Evolutionary conservation across 169 alveolate species (phyloP).

Genomic region (Babesia ovis): DNA sequence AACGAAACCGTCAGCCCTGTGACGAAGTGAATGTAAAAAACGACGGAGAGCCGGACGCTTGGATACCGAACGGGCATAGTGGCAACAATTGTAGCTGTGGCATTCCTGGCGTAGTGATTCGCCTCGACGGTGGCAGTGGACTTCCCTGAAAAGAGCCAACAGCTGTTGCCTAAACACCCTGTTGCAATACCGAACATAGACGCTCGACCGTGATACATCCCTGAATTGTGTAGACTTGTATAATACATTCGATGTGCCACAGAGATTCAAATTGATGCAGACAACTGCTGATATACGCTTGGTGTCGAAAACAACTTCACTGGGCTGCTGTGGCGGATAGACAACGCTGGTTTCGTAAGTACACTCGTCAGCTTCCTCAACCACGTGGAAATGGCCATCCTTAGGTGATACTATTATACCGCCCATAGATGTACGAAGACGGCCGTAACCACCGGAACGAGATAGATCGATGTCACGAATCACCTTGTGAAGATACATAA

Average conservation of each 20-base stretch:
- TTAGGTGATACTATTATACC: not conserved
- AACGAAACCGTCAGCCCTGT: slow-evolving; percentile 8
- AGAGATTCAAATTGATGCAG: slow-evolving; percentile 47
- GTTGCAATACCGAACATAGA: slow-evolving; percentile 32
- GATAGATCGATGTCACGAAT: not conserved
- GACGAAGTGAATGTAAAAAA: not conserved
- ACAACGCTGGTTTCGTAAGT: slow-evolving; percentile 46
- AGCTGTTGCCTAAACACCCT: slow-evolving; percentile 31
- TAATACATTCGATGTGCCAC: slow-evolving; percentile 19
- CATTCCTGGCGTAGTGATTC: slow-evolving; percentile 33
- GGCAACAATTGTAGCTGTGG: slow-evolving; percentile 49
- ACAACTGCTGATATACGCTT: slow-evolving; percentile 53
- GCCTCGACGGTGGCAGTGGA: slow-evolving; percentile 34
- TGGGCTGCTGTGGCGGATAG: slow-evolving; percentile 36
- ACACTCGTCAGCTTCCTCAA: slow-evolving; percentile 52
- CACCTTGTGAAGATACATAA: slow-evolving; percentile 17
- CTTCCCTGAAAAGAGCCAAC: slow-evolving; percentile 14
- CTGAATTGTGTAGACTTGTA: slow-evolving; percentile 29
- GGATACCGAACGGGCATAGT: slow-evolving; percentile 1
- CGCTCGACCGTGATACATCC: not conserved
- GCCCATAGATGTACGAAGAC: not conserved
- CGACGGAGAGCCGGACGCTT: not conserved
- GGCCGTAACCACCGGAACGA: not conserved
- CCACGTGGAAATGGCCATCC: slow-evolving; percentile 25
- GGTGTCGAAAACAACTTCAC: slow-evolving; percentile 25